phyloP scores from a whole-genome alignment of 768 basidiomycete genomes.

The Scleroderma citrinum region DNA sequence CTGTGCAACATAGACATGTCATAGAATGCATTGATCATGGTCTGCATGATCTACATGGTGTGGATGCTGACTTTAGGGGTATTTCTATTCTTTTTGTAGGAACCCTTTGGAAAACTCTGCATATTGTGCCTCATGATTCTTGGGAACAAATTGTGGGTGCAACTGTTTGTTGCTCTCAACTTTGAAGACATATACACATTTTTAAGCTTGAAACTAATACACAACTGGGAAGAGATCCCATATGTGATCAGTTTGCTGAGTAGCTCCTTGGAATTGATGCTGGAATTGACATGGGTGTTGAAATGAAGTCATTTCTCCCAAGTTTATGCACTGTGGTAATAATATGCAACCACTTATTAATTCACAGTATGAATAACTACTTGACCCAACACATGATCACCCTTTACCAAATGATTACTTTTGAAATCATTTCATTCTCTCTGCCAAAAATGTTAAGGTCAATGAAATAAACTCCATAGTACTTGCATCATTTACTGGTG shows the following conservation, averaged over 20 bases:
- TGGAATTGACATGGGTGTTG: no score
- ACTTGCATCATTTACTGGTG: constrained; percentile 18
- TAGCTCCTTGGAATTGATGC: constrained; percentile 37
- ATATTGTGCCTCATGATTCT: constrained; percentile 35
- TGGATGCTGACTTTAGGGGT: constrained; percentile 35
- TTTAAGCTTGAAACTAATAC: constrained; percentile 35
- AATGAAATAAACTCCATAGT: constrained; percentile 28
- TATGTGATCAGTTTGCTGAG: constrained; percentile 29
- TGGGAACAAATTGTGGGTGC: constrained; percentile 33
- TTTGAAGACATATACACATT: constrained; percentile 32
- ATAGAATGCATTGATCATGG: constrained; percentile 37
- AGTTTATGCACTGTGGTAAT: no score
- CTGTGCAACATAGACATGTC: constrained; percentile 31
- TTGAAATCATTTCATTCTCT: constrained; percentile 26
- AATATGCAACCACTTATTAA: no score
- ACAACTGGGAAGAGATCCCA: constrained; percentile 25
- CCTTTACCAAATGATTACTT: constrained; percentile 22
- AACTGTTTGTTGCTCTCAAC: constrained; percentile 26
- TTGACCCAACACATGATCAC: constrained; percentile 3
- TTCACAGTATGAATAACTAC: background rate
- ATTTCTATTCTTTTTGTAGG: constrained; percentile 43
- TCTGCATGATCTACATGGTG: constrained; percentile 27
- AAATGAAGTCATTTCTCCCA: no score
- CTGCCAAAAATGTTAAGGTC: constrained; percentile 25
- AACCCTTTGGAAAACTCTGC: constrained; percentile 43